phyloP scores from a whole-genome alignment of 2,329 filamentous ascomycete genomes.

The Alternaria sp. region DNA sequence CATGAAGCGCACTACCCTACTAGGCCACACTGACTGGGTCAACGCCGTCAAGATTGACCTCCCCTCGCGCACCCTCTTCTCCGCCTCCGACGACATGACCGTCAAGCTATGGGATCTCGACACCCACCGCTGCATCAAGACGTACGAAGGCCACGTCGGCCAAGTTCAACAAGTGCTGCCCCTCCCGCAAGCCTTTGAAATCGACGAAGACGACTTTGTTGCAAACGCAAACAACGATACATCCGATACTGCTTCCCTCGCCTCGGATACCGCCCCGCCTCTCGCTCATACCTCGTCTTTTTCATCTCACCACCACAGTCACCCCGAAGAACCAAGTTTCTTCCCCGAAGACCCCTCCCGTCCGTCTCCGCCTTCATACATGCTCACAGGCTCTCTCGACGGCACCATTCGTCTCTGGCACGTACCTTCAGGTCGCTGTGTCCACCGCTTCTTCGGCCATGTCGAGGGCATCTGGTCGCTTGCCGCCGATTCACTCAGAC shows the following conservation, averaged over 20 bases:
- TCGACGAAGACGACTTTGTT: slow-evolving; percentile 71
- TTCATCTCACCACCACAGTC: not conserved
- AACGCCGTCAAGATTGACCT: slow-evolving; percentile 92
- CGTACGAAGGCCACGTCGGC: slow-evolving; percentile 88
- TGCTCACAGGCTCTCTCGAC: slow-evolving; percentile 90
- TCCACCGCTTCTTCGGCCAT: slow-evolving; percentile 95
- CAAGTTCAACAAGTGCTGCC: slow-evolving; percentile 92
- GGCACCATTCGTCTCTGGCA: slow-evolving; percentile 94
- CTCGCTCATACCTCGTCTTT: slow-evolving; percentile 13
- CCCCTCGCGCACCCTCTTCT: slow-evolving; percentile 82
- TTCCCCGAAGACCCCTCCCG: slow-evolving; percentile 69
- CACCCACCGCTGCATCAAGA: slow-evolving; percentile 75
- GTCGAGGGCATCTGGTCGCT: slow-evolving; percentile 96
- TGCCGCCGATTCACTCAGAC: slow-evolving; percentile 83
- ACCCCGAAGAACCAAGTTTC: slow-evolving; percentile 43
- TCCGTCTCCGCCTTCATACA: slow-evolving; percentile 82
- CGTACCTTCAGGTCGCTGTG: slow-evolving; percentile 77
- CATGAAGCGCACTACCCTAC: slow-evolving; percentile 78
- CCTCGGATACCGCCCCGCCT: slow-evolving; percentile 29
- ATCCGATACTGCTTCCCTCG: slow-evolving; percentile 45
- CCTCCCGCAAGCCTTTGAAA: slow-evolving; percentile 86
- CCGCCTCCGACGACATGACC: slow-evolving; percentile 90
- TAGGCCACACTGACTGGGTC: slow-evolving; percentile 92
- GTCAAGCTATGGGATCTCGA: slow-evolving; percentile 94
- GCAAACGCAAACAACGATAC: slow-evolving; percentile 62